Conservation (phyloP, 1,284 basidiomycete genomes). For the Schizophyllum commune region DNA sequence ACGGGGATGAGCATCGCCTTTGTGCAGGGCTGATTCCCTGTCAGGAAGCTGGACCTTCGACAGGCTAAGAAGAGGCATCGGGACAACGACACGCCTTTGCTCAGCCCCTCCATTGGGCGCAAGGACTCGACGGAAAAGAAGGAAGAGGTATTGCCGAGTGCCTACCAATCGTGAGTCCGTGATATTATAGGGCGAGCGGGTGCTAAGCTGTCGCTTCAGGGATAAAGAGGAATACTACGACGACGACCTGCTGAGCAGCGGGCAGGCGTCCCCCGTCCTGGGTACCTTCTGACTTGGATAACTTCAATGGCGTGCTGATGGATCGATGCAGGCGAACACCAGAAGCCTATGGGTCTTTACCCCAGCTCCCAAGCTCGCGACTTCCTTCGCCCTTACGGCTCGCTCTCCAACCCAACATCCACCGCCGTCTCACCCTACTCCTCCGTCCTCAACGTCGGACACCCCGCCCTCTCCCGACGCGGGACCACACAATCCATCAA, state of each 20-base stretch:
- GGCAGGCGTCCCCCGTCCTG: constrained; percentile 55
- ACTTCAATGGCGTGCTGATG: background rate
- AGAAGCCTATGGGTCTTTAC: background rate
- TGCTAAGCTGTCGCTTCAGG: constrained; percentile 3
- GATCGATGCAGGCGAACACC: background rate
- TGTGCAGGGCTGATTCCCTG: constrained; percentile 7
- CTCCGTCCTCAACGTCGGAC: background rate
- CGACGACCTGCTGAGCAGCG: constrained; percentile 62
- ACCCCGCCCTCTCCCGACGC: background rate
- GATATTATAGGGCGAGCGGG: constrained; percentile 21
- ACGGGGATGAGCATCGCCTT: no score
- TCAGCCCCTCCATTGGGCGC: background rate
- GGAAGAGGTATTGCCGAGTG: background rate
- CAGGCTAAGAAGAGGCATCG: constrained; percentile 3
- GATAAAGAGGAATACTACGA: constrained; percentile 35
- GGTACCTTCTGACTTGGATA: background rate
- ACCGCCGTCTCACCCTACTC: background rate
- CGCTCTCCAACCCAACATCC: background rate
- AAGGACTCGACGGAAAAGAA: background rate
- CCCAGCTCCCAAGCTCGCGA: background rate
- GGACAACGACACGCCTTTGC: background rate
- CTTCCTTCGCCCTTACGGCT: background rate
- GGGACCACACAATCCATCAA: background rate
- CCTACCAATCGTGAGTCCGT: constrained; percentile 19
- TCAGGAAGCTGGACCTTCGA: constrained; percentile 16